Base-by-base conservation (phyloP, 805 yeast genomes). In the Wickerhamiella azymoides region DNA sequence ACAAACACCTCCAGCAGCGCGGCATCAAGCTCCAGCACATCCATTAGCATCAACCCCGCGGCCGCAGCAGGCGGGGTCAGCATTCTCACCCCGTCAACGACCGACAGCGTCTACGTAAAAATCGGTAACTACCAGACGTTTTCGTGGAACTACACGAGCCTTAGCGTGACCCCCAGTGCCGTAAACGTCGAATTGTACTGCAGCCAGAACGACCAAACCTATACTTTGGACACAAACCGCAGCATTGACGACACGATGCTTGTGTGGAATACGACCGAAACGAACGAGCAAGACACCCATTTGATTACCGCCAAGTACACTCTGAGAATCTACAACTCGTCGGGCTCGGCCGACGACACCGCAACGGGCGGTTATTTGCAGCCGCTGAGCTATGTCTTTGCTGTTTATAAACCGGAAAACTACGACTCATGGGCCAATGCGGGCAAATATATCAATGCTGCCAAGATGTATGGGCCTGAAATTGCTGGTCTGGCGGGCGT, bases 81-180 rank as follows among this genome's bases (percentile, higher is more conserved):
- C 2, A 45, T 67, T 45, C 33, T 51, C 6, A 57, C 63, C 8
- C 70, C 70, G 1, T 54, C 53, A 7, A 49, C 63, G 5, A 61
- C 67, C 10, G 53, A 54, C 28, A 45, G 57, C 11, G 61, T 68
- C 1, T 66, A 66, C 43, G 52, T 66, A 45, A 62, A 62, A 50
- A 50, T 61, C 27, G 70, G 70, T 2, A 60, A 56, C 17, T 48
- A 52, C 25, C 69, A 67, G 17, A 64, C 70, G 6, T 66, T 66
- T 49, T 54, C 59, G 27, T 66, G 70, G 70, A 56, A 58, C 27
- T 66, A 60, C 50, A 64, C 69, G 11, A 53, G 56, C 45, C 55
- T 66, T 13, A 36, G 45, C 3, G 55, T 61, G n/a, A 56, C 65
- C 8, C 70, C 70, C 1, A 48, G 56, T 8, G 62, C 61, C 1